Base-by-base conservation (phyloP, 805 yeast species). In the Ogataea glucozyma region DNA sequence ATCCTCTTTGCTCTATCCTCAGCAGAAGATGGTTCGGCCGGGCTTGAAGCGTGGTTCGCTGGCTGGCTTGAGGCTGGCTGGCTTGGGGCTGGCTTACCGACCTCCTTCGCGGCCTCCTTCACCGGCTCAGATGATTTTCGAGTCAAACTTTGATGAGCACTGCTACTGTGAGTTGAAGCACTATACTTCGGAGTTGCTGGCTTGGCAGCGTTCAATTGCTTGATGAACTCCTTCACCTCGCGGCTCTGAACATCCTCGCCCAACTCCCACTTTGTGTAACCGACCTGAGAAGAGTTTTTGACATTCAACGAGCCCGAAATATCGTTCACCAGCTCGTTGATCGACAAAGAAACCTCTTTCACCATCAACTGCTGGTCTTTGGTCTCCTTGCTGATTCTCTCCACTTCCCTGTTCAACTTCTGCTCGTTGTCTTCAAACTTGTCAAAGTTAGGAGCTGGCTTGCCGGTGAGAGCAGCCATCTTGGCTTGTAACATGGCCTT, bases 381-480 rank as follows among this genome's bases (percentile, higher is more conserved):
- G 17, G 79, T 70, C 41, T 81, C 87, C 16, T 63, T 62, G 27
- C 71, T 72, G n/a, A 83, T 75, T 18, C 63, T 66, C 16, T 73
- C 70, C 17, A 75, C 64, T 38, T 79, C 83, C 45, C 71, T 74
- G 38, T 72, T 74, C 48, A 83, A 71, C 44, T 70, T 67, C 6
- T 67, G 61, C 47, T 83, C 88, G 38, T 79, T 75, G 40, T 72
- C 76, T 29, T 79, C 78, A 53, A 76, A 72, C 3, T 67, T 69
- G 18, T 71, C 73, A 31, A 69, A 62, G 23, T 67, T 67, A 6
- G 73, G 65, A 3, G 72, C 67, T 6, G 77, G 70, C 56, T 81
- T 84, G 5, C 97, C 97, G 0, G 97, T 90, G 56, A 91, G 75
- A 3, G 91, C 88, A 21, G 96, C 95, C 95, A 91, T 89, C 53